Base-by-base conservation (phyloP, 768 basidiomycete genomes). In the Boletus pseudo-olivaceus region DNA sequence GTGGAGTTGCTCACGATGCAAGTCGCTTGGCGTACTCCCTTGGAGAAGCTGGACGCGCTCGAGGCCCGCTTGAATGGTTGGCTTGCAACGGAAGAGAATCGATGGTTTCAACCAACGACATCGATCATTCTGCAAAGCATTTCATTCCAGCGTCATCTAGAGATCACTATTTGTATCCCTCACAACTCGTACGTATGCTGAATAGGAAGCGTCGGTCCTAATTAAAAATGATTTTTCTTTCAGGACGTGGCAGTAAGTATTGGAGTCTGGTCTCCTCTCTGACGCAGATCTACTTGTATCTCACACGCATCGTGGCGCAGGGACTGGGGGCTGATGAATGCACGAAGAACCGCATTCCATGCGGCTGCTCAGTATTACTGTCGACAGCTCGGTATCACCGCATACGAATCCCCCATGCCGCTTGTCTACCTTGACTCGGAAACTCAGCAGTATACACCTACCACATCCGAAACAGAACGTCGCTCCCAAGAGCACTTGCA, bases 11-110 rank as follows among this genome's bases (percentile, higher is more conserved):
- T 85, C 45, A 82, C 82, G 8, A 78, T 90, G 76, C 86, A 89
- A 64, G 76, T 91, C 26, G 81, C 83, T 17, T 91, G 89, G 88
- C 78, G 78, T 11, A 91, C 88, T 3, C 84, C 89, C 2, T 67
- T 87, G 30, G 78, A 77, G 42, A 90, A 88, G 68, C 67, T 92
- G 0, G 89, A 91, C 59, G 78, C 76, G 26, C 78, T 92, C 6
- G 85, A 89, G 64, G 76, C 77, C 51, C 74, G 72, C 47, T 67
- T 92, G 55, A 90, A 90, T 56, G 78, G 82, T 39, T 91, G 90
- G 90, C 77, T 92, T 10, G 75, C 80, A 29, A 88, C 84, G 9
- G 90, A 91, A 64, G 84, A 88, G 65, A 87, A 90, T 62, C 76
- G 89, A 20, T 90, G 88, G 88, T 90, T 78, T 61, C 78, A 85